These are phyloP conservation scores for Ascocoryne sarcoides DNA, from an alignment of 2,329 filamentous ascomycete genomes.

Conservation along the genomic window DNA sequence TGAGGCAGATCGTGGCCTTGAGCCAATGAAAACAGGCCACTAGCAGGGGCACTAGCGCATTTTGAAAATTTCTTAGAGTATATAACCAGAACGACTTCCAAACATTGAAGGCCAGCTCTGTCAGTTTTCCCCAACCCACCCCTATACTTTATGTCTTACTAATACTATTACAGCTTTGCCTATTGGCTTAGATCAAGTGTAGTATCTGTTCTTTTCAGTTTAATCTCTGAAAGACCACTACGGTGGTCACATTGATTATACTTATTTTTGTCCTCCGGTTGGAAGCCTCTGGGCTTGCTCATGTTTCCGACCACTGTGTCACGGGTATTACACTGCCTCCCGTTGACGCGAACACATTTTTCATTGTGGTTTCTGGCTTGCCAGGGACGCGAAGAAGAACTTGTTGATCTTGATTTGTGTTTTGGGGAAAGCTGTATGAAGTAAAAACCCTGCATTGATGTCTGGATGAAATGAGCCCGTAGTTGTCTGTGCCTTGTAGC, in stretches of 20 bases:
- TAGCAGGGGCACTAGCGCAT: too few relatives aligned
- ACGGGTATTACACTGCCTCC: constrained; percentile 67
- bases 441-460: too few relatives aligned
- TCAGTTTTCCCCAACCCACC: too few relatives aligned
- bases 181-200: constrained; percentile 2
- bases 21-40: too few relatives aligned
- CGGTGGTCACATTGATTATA: constrained; percentile 80
- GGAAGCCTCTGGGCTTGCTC: constrained; percentile 63
- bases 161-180: too few relatives aligned
- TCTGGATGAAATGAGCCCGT: too few relatives aligned
- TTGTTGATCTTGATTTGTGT: background rate
- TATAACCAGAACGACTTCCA: too few relatives aligned
- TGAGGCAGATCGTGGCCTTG: too few relatives aligned
- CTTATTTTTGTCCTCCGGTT: constrained; percentile 60
- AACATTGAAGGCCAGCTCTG: too few relatives aligned
- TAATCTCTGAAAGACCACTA: constrained; percentile 93
- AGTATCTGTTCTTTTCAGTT: constrained; percentile 81
- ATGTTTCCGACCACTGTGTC: constrained; percentile 59
- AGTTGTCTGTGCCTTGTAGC: too few relatives aligned
- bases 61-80: too few relatives aligned
- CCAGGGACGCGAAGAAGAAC: constrained; percentile 49
- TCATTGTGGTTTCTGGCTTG: constrained; percentile 48
- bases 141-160: too few relatives aligned
- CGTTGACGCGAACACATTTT: constrained; percentile 56
- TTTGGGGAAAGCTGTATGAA: background rate